Evolutionary conservation across 257 asterid genomes (phyloP).

Genomic region (Jaltomata sinuosa): DNA sequence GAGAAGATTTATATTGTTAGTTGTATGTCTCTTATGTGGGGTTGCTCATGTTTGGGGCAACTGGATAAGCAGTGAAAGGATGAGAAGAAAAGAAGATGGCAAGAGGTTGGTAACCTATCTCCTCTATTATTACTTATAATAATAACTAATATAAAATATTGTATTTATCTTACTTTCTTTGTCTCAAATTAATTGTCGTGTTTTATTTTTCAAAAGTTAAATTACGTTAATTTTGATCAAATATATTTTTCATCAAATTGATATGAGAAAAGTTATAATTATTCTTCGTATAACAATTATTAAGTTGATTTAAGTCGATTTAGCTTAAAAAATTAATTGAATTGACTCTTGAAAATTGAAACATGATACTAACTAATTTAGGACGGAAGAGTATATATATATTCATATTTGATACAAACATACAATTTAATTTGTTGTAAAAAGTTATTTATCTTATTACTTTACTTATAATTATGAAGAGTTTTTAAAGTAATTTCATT

Average conservation of each 20-base stretch:
- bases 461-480: neutral
- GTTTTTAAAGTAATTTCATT: neutral
- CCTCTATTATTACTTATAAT: neutral
- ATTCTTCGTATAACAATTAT: neutral
- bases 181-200: neutral
- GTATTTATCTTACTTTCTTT: neutral
- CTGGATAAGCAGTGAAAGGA: neutral
- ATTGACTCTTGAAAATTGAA: neutral
- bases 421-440: neutral
- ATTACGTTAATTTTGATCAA: neutral
- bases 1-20: neutral
- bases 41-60: neutral
- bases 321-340: neutral
- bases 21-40: neutral
- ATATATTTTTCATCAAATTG: neutral
- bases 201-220: neutral
- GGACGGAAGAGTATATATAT: neutral
- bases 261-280: neutral
- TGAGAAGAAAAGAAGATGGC: constrained; percentile 1
- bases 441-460: neutral
- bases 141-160: neutral
- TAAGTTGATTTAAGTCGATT: neutral
- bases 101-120: neutral
- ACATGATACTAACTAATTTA: neutral
- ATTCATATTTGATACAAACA: too few species aligned